Percentiles rank a stretch among this genome's conserved stretches.
These are phyloP conservation scores for Pachysolen tannophilus DNA, from an alignment of 805 yeast genomes.

Conservation along the genomic window DNA sequence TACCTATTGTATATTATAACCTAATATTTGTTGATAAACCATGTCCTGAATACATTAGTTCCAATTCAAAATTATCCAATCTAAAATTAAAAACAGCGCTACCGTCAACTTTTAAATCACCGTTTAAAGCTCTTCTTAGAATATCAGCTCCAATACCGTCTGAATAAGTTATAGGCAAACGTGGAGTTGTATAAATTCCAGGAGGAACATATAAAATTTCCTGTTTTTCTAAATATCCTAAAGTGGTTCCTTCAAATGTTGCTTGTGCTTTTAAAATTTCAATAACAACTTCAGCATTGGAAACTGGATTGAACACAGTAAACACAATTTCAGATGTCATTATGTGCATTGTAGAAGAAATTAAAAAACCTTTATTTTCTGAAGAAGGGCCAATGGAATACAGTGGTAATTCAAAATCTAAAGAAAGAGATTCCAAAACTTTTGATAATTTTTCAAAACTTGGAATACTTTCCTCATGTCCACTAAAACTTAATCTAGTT, in stretches of 20 bases:
- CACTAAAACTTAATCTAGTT: conserved; percentile 22
- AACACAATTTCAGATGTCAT: conserved; percentile 47
- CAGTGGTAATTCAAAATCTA: conserved; percentile 24
- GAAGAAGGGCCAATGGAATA: conserved; percentile 11
- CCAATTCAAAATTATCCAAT: conserved; percentile 31
- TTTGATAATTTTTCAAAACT: conserved; percentile 18
- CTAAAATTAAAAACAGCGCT: conserved; percentile 32
- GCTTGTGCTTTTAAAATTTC: conserved; percentile 40
- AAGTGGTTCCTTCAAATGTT: conserved; percentile 31
- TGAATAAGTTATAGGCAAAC: conserved; percentile 39
- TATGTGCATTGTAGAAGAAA: conserved; percentile 45
- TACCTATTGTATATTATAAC: conserved; percentile 21
- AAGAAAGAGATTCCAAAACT: conserved; percentile 16
- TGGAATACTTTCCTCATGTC: conserved; percentile 17
- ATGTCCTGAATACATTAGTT: conserved; percentile 36
- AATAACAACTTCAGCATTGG: conserved; percentile 35
- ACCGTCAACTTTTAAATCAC: conserved; percentile 39
- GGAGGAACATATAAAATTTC: conserved; percentile 39
- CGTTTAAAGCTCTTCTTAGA: conserved; percentile 41
- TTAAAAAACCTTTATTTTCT: conserved; percentile 29
- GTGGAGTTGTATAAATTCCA: conserved; percentile 41
- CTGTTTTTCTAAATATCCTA: conserved; percentile 37
- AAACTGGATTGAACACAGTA: conserved; percentile 45
- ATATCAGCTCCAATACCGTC: conserved; percentile 41
- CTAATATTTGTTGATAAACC: conserved; percentile 34